Evolutionary conservation across 805 yeast genomes (phyloP).

Genomic region (Millerago galiae): DNA sequence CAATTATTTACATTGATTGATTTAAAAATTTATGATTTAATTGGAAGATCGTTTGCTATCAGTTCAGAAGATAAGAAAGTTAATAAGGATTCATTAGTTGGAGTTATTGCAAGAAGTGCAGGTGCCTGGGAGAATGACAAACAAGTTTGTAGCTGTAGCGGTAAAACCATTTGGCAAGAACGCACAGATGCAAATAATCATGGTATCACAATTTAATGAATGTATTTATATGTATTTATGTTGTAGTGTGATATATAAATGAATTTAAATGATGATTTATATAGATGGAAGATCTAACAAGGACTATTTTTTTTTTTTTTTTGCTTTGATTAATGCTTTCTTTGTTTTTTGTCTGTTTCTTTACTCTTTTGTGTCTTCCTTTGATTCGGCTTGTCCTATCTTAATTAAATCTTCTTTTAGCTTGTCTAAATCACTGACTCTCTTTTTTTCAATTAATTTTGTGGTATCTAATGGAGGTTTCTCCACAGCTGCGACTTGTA

Average conservation of each 20-base stretch:
- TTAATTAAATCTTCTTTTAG: background rate
- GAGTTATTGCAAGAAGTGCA: slow-evolving; percentile 93
- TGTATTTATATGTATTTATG: background rate
- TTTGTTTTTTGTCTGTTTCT: too few species aligned
- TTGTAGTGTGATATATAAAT: background rate
- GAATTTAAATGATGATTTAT: background rate
- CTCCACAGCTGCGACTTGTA: too few species aligned
- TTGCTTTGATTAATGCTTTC: too few species aligned
- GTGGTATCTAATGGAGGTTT: too few species aligned
- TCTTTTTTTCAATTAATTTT: background rate
- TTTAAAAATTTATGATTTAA: slow-evolving; percentile 49
- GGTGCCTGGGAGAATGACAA: slow-evolving; percentile 97
- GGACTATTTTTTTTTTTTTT: too few species aligned
- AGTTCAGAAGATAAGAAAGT: slow-evolving; percentile 17
- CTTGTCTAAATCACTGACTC: background rate
- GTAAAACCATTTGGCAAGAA: slow-evolving; percentile 96
- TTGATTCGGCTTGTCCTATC: too few species aligned
- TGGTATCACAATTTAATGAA: slow-evolving; percentile 36
- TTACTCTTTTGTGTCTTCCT: too few species aligned
- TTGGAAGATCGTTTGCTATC: slow-evolving; percentile 55
- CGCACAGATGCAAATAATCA: slow-evolving; percentile 63
- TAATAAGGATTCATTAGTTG: slow-evolving; percentile 45
- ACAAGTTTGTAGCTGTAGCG: slow-evolving; percentile 89
- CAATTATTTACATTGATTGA: slow-evolving; percentile 40
- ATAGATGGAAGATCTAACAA: background rate